Conservation (phyloP, 352 stramenopile genomes). For the Phytophthora nicotianae region DNA sequence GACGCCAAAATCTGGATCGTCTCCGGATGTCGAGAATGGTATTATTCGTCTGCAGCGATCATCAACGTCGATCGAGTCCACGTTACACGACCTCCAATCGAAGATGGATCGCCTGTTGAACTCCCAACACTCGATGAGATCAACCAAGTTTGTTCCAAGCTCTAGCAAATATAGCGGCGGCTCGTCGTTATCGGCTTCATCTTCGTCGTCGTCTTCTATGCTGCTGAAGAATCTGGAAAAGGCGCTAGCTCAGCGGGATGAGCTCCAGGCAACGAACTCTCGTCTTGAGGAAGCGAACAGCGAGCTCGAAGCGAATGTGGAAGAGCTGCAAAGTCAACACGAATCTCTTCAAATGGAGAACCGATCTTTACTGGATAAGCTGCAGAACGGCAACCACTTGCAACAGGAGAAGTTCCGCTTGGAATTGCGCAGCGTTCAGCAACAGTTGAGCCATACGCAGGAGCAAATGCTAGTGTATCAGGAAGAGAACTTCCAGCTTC, state of each 20-base stretch:
- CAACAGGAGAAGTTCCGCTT: constrained; percentile 78
- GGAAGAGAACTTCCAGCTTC: constrained; percentile 70
- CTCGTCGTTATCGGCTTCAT: constrained; percentile 27
- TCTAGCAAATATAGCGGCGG: constrained; percentile 30
- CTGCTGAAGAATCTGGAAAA: constrained; percentile 83
- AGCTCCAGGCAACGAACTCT: constrained; percentile 60
- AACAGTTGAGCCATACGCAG: constrained; percentile 67
- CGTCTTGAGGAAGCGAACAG: constrained; percentile 54
- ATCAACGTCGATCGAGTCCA: constrained; percentile 80
- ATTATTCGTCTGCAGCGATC: constrained; percentile 76
- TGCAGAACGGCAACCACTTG: constrained; percentile 67
- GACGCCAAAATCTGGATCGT: constrained; percentile 21
- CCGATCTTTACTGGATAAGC: constrained; percentile 65
- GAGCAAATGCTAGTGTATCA: constrained; percentile 76
- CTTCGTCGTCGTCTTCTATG: constrained; percentile 40
- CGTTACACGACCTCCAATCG: constrained; percentile 72
- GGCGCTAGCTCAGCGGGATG: constrained; percentile 66
- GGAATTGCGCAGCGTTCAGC: constrained; percentile 63
- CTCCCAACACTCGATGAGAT: constrained; percentile 54
- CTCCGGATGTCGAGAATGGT: constrained; percentile 59
- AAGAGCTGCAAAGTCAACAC: constrained; percentile 62
- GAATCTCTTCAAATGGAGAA: constrained; percentile 75
- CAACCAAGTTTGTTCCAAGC: constrained; percentile 45
- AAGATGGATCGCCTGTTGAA: constrained; percentile 84
- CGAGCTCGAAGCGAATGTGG: constrained; percentile 60